Base-by-base conservation (phyloP, 257 asterid genomes). In the Jacaranda mimosifolia region DNA sequence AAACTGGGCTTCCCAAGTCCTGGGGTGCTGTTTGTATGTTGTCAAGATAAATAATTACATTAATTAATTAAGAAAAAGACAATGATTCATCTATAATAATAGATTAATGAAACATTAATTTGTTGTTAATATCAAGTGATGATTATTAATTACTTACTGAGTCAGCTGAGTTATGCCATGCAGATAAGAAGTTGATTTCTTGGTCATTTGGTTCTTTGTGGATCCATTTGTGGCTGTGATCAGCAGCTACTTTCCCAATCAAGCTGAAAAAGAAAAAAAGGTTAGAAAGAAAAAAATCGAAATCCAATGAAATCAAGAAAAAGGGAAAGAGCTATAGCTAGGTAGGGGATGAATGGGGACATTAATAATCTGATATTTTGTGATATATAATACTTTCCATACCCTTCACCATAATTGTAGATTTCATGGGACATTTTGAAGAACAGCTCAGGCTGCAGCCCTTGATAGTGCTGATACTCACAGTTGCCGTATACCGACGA, bases 381-480 rank as follows among this genome's bases (percentile, higher is more conserved):
- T 26, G 32, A 26, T 26, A 26, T 26, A 2, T 26, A 26, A 26
- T 26, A 0, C 32, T 26, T 26, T 26, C 32, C 32, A 17, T 86
- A 96, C 99, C 99, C 98, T 88, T 96, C 99, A 67, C 98, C 99
- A 80, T 93, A 96, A 83, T 93, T 96, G 93, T 96, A 96, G 85
- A 96, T 93, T 91, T 96, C 99, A 85, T 96, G 99, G 32, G 99
- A 96, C 99, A 96, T 96, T 87, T 96, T 96, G 93, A 96, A 96
- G 91, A 96, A 96, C 3, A 96, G 89, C 70, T 96, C 98, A 58
- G 99, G 98, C 72, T 93, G 98, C 26, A 96, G 85, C 10, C 97
- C 99, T 76, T 89, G 94, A 73, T 85, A 84, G 19, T 86, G 93
- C 59, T 89, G 94, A 70, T 87, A 83, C 32, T 89, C 88, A 65